Evolutionary conservation across 1,284 basidiomycete species (phyloP).

Genomic region (Inonotus obliquus): DNA sequence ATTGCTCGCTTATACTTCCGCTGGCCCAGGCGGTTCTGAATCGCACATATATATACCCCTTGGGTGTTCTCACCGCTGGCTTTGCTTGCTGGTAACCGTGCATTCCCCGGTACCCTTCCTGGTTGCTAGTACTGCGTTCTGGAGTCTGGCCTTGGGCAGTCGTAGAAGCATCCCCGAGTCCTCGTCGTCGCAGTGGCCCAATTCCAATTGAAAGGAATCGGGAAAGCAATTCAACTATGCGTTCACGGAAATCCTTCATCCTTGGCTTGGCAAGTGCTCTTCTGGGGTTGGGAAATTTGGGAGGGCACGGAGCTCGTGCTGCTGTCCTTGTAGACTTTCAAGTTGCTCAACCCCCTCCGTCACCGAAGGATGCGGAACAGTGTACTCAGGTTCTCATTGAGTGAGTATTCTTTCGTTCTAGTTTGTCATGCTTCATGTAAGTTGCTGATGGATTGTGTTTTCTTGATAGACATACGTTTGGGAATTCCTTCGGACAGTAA

Average conservation of each 20-base stretch:
- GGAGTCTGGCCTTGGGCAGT: too few relatives aligned
- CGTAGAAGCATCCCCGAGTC: too few relatives aligned
- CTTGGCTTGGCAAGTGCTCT: conserved; percentile 5
- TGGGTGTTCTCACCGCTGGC: too few relatives aligned
- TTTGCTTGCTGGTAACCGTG: too few relatives aligned
- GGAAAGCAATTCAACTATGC: neutral
- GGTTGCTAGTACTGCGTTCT: too few relatives aligned
- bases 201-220: too few relatives aligned
- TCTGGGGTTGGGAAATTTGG: neutral
- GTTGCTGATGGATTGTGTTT: neutral
- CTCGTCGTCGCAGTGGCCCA: too few relatives aligned
- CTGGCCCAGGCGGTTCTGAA: too few relatives aligned
- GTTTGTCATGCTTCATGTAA: neutral
- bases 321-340: conserved; percentile 64
- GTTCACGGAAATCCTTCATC: neutral
- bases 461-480: conserved; percentile 57
- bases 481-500: conserved; percentile 63
- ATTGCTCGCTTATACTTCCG: too few relatives aligned
- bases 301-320: conserved; percentile 25
- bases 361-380: conserved; percentile 51
- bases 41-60: too few relatives aligned
- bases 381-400: conserved; percentile 63
- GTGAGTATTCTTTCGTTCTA: conserved; percentile 35
- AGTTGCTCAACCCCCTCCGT: conserved; percentile 62
- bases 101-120: too few relatives aligned